Evolutionary conservation across 257 asterid species (phyloP).

Genomic region (Solanum neorickii): DNA sequence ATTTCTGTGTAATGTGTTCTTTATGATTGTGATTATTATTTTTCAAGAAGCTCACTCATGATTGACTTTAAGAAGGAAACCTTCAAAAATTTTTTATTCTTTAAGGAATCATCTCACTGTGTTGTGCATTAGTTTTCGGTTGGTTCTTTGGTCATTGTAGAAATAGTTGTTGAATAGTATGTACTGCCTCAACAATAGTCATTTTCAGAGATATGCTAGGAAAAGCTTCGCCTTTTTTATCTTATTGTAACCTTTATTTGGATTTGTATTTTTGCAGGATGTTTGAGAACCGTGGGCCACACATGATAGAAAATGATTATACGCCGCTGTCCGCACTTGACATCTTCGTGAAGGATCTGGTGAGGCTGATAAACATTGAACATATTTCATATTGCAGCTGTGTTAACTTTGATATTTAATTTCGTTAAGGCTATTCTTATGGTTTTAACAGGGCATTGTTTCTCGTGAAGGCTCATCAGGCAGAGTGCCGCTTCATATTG

Average conservation of each 20-base stretch:
- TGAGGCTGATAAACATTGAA: constrained; percentile 15
- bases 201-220: neutral
- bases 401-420: neutral
- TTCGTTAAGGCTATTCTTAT: neutral
- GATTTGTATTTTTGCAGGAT: constrained; percentile 49
- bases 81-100: neutral
- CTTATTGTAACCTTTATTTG: neutral
- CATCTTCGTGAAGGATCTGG: constrained; percentile 98
- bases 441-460: constrained; percentile 77
- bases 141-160: neutral
- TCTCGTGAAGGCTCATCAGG: constrained; percentile 76
- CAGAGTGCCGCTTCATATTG: constrained; percentile 72
- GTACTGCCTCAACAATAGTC: neutral
- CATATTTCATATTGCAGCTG: neutral
- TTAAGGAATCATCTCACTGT: neutral
- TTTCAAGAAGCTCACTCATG: neutral
- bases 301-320: constrained; percentile 91
- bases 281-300: constrained; percentile 97
- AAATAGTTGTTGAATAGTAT: neutral
- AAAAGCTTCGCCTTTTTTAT: neutral
- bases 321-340: constrained; percentile 95
- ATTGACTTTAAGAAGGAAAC: neutral
- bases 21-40: neutral
- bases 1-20: neutral
- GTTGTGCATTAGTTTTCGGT: neutral